Conservation (phyloP, 805 yeast genomes). For the Starmerella scarabaei region DNA sequence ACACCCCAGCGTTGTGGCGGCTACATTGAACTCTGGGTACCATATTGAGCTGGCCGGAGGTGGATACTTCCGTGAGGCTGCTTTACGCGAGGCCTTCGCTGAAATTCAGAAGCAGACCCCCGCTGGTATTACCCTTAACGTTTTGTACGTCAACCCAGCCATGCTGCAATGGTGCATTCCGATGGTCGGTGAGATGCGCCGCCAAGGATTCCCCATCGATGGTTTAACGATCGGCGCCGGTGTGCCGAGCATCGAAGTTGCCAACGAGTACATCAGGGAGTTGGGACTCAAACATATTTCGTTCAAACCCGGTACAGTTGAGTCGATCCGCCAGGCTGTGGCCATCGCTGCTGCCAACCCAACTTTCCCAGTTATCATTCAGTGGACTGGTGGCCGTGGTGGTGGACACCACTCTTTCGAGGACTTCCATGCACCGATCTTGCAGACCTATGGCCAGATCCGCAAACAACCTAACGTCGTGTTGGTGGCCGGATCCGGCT, state of each 20-base stretch:
- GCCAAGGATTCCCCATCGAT: conserved; percentile 88
- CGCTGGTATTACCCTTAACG: conserved; percentile 78
- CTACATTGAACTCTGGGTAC: conserved; percentile 90
- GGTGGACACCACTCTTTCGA: conserved; percentile 99
- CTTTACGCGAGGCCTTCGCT: conserved; percentile 64
- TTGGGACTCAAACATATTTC: conserved; percentile 89
- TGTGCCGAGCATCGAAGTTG: conserved; percentile 96
- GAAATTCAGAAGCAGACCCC: conserved; percentile 64
- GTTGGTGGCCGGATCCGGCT: conserved; percentile 94
- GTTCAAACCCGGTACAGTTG: conserved; percentile 95
- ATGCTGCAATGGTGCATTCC: conserved; percentile 99
- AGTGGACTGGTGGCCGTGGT: conserved; percentile 99
- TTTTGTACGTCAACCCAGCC: conserved; percentile 92
- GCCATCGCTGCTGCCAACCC: conserved; percentile 94
- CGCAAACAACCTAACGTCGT: conserved; percentile 84
- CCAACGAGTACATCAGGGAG: conserved; percentile 86
- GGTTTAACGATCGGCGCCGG: conserved; percentile 98
- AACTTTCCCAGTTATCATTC: conserved; percentile 87
- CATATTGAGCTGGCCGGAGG: conserved; percentile 98
- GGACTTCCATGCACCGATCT: conserved; percentile 95
- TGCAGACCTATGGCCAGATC: conserved; percentile 89
- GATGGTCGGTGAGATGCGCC: conserved; percentile 74
- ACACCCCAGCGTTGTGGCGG: conserved; percentile 84
- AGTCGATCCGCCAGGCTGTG: conserved; percentile 75
- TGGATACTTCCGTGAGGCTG: conserved; percentile 72